phyloP scores from a whole-genome alignment of 495 filamentous ascomycete genomes.

The Entonaema liquescens region DNA sequence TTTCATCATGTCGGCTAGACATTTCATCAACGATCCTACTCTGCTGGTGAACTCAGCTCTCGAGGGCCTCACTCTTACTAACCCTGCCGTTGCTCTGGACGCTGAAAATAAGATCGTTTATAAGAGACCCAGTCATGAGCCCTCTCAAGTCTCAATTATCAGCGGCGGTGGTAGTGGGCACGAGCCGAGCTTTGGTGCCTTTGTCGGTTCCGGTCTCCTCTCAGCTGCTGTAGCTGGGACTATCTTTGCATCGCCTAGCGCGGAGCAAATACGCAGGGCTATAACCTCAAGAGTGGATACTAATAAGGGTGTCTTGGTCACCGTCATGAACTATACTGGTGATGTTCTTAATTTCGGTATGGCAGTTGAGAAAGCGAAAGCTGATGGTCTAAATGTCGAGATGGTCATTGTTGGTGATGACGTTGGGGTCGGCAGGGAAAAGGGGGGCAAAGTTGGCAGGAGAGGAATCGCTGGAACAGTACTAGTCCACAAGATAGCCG shows the following conservation, averaged over 20 bases:
- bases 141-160: conserved; percentile 76
- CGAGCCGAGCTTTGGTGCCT: conserved; percentile 85
- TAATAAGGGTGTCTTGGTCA: conserved; percentile 75
- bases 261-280: conserved; percentile 84
- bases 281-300: conserved; percentile 75
- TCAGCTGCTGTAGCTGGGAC: conserved; percentile 88
- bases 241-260: conserved; percentile 89
- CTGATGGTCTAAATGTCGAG: conserved; percentile 79
- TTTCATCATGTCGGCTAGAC: conserved; percentile 70
- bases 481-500: conserved; percentile 86
- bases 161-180: conserved; percentile 93
- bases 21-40: conserved; percentile 90
- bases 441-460: conserved; percentile 89
- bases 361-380: conserved; percentile 90
- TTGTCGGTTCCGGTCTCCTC: conserved; percentile 76
- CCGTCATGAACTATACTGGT: conserved; percentile 76
- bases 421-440: conserved; percentile 84
- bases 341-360: conserved; percentile 97
- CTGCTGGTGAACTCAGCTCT: conserved; percentile 83
- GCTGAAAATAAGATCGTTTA: conserved; percentile 85
- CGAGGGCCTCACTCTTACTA: conserved; percentile 78
- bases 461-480: conserved; percentile 92
- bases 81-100: conserved; percentile 86
- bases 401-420: conserved; percentile 98
- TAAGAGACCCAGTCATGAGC: conserved; percentile 63